A percentile compares a stretch with the other conserved stretches of the same genome.
Conservation (phyloP, 2,329 filamentous ascomycete species). For the Fusarium proliferatum region DNA sequence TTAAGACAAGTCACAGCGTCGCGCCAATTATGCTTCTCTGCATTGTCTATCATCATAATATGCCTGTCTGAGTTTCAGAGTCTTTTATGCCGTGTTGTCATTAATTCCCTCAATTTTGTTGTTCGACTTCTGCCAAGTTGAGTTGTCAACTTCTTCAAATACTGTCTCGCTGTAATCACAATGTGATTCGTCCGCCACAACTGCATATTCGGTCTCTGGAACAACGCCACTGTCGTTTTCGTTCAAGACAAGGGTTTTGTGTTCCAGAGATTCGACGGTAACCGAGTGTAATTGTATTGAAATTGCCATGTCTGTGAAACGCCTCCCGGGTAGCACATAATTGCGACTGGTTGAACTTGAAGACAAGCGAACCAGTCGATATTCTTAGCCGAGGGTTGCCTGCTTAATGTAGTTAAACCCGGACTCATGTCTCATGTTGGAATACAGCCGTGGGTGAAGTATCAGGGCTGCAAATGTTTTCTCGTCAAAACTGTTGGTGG, state of each 20-base stretch:
- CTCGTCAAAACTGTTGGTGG: too few relatives aligned
- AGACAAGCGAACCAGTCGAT: constrained; percentile 9
- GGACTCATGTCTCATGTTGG: background rate
- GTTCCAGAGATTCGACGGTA: background rate
- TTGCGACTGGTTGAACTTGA: constrained; percentile 27
- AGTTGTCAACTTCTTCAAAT: background rate
- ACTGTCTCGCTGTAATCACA: background rate
- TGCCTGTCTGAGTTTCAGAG: background rate
- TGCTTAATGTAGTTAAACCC: background rate
- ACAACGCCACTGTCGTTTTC: background rate
- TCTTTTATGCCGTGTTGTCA: background rate
- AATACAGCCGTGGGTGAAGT: background rate
- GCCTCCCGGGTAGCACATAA: constrained; percentile 30
- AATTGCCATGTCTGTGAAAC: constrained; percentile 26
- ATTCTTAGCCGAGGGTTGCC: constrained; percentile 6
- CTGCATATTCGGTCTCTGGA: background rate
- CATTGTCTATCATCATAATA: background rate
- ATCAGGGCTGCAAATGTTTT: background rate
- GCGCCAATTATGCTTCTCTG: constrained; percentile 8
- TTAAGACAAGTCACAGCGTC: constrained; percentile 19
- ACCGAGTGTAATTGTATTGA: background rate
- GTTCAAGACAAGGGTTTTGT: background rate
- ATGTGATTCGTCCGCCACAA: background rate
- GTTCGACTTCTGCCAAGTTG: background rate
- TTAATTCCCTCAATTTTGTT: constrained; percentile 15